Base-by-base conservation (phyloP, 495 filamentous ascomycete species). In the Aspergillus coremiiformis region DNA sequence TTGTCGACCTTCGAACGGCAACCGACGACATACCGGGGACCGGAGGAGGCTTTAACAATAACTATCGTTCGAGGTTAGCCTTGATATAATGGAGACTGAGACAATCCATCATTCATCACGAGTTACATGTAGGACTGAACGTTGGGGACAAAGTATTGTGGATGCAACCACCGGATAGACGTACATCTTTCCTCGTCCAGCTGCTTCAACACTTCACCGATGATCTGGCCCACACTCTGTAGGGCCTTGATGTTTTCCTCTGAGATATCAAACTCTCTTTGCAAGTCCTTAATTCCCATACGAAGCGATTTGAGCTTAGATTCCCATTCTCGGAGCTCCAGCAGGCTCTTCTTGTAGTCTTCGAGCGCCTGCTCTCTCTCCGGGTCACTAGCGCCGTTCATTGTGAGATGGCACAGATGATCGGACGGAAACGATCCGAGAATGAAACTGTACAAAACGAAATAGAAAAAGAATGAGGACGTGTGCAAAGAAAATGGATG, bases 201-300 rank as follows among this genome's bases (percentile, higher is more conserved):
- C 73, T 99, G 93, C 74, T 99, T 99, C 59, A 99, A 73, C 55
- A 99, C 93, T 69, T 99, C 93, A 53, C 93, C 93, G 69, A 99
- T 96, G 69, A 99, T 99, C 72, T 99, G 93, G 30, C 93, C 93
- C 27, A 99, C 93, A 72, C 94, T 97, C 77, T 99, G 93, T 60
- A 99, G 71, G 56, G 93, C 93, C 77, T 99, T 99, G 78, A 99
- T 97, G 75, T 97, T 97, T 55, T 99, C 94, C 70, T 99, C 93
- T 22, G 93, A 96, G 48, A 91, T 82, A 68, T 97, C 91, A 60
- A 90, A 97, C 53, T 97, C 91, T 55, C 87, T 90, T 61, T 95
- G 89, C 33, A 96, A 69, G 45, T 85, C 90, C 74, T 96, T 97
- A 69, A 99, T 95, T 33, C 96, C 94, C 71, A 91, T 71, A 39